Evolutionary conservation across 768 basidiomycete genomes (phyloP), one percentile per base, ranked within the genome.

Genomic region (Amyloporia xantha): DNA sequence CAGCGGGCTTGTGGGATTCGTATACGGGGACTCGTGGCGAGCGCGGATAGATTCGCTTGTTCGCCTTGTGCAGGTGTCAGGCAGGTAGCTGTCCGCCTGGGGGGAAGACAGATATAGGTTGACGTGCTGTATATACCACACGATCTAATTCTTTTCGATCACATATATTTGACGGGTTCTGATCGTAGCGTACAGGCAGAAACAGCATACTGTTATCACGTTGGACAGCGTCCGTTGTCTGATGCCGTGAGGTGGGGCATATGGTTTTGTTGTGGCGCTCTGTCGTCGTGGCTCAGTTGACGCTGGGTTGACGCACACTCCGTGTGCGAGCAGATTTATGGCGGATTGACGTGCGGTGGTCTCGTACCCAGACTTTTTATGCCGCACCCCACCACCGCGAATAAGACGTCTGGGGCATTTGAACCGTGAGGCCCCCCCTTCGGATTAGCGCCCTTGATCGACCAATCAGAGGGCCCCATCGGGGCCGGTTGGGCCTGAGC

Each of bases 21-120:
- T 79, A 36, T 79, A 79, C 45, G 77, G 69, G 7, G 75, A 79
- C 50, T 64, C 57, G 30, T 78, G 75, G 66, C 68, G 72, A 17
- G 63, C 65, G 41, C 65, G 71, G 43, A 69, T 75, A 56, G 61
- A 71, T 24, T 63, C 70, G 17, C 48, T 77, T 50, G 54, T 64
- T 33, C 67, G 64, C 40, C 60, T 77, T 46, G 52, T 71, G 41
- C 66, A 68, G 45, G 73, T 73, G 35, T 42, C 48, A 26, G 30
- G 46, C 23, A 47, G 46, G 39, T 47, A 47, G 25, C 37, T 6
- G 37, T 30, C 17, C 19, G 38, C 6, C 38, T n/a, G 30, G 15
- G 30, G 9, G 30, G 15, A 7, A 7, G 30, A 15, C 38, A 39
- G 38, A 39, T 21, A 21, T 21, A 19, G 6, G 9, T 39, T 19